phyloP scores from a whole-genome alignment of 1,284 basidiomycete species.

The Amylostereum chailletii region DNA sequence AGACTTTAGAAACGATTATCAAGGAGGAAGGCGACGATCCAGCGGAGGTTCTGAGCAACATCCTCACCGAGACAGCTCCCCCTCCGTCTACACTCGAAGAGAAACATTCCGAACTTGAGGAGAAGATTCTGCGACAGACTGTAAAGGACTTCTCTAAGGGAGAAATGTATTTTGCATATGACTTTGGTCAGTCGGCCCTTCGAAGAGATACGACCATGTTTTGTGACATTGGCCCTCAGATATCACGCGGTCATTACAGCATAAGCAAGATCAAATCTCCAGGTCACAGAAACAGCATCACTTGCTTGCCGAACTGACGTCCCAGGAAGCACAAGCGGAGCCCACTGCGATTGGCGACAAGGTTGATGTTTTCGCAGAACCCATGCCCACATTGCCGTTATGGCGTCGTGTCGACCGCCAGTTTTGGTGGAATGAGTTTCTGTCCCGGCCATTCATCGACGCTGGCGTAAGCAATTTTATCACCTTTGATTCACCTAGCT shows the following conservation, averaged over 20 bases:
- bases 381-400: constrained; percentile 62
- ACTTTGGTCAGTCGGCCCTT: constrained; percentile 45
- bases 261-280: constrained; percentile 59
- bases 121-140: constrained; percentile 68
- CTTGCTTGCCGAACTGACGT: constrained; percentile 51
- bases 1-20: constrained; percentile 44
- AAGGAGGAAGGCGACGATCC: constrained; percentile 38
- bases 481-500: background rate
- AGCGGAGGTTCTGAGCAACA: constrained; percentile 40
- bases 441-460: constrained; percentile 68
- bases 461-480: constrained; percentile 47
- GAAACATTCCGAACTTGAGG: constrained; percentile 62
- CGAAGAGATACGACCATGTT: background rate
- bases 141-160: constrained; percentile 65
- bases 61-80: constrained; percentile 50
- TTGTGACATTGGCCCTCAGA: constrained; percentile 32
- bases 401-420: constrained; percentile 79
- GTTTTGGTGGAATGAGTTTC: constrained; percentile 88
- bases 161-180: constrained; percentile 76
- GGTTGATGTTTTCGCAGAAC: constrained; percentile 55
- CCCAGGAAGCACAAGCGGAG: constrained; percentile 19
- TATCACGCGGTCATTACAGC: constrained; percentile 70
- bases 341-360: constrained; percentile 27
- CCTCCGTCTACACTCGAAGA: constrained; percentile 53
- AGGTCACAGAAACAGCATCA: constrained; percentile 46